These are phyloP conservation scores for Mycena belliarum DNA, from an alignment of 768 basidiomycete genomes.

Conservation along the genomic window DNA sequence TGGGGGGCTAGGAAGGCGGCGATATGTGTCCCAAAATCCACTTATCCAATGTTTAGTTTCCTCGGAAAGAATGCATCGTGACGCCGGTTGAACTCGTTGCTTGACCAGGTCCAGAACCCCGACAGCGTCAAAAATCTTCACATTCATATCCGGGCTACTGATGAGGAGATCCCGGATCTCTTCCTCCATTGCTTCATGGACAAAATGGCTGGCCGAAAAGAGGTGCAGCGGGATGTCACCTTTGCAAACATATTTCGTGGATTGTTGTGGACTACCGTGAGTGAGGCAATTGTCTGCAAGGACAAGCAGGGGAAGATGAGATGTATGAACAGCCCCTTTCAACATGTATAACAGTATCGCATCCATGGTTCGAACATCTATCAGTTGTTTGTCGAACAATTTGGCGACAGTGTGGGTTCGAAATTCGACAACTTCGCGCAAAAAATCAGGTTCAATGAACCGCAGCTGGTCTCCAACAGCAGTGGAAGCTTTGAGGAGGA, in stretches of 20 bases:
- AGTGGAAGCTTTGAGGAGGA: not conserved
- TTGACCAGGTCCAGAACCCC: constrained; percentile 13
- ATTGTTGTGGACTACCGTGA: not conserved
- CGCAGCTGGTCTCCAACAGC: not conserved
- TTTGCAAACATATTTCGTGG: constrained; percentile 4
- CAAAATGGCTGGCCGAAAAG: constrained; percentile 11
- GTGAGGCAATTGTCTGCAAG: constrained; percentile 9
- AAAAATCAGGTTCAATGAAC: constrained; percentile 9
- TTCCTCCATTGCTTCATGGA: not conserved
- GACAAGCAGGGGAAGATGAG: constrained; percentile 15
- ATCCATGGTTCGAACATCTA: constrained; percentile 3
- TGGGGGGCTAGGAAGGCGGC: constrained; percentile 7
- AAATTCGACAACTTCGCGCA: not conserved
- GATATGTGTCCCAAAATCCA: constrained; percentile 19
- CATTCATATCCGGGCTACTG: not conserved
- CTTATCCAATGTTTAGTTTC: constrained; percentile 14
- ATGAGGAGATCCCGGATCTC: constrained; percentile 11
- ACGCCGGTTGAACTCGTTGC: not conserved
- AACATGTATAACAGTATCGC: constrained; percentile 7
- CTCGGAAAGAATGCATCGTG: constrained; percentile 3
- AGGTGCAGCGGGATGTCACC: constrained; percentile 5
- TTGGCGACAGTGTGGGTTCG: not conserved
- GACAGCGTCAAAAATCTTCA: constrained; percentile 11
- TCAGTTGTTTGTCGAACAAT: not conserved
- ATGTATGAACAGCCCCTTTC: not conserved